These are phyloP conservation scores for Torulaspora microellipsoides DNA, from an alignment of 805 yeast genomes.

Conservation along the genomic window DNA sequence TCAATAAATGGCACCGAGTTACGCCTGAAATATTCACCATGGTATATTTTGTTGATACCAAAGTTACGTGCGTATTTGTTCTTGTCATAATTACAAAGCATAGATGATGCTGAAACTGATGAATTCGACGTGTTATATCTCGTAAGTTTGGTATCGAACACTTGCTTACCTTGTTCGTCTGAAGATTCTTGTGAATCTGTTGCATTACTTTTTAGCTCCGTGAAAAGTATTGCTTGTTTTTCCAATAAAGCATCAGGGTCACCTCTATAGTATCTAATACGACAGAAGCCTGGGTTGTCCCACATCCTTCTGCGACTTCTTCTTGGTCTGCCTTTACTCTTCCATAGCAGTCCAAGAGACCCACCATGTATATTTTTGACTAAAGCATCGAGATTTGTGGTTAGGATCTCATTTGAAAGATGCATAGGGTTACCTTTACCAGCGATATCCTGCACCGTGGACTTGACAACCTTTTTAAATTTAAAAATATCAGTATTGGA, in stretches of 20 bases:
- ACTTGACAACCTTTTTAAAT: slow-evolving; percentile 62
- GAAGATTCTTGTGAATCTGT: slow-evolving; percentile 9
- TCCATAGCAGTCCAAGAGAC: slow-evolving; percentile 43
- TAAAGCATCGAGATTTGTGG: slow-evolving; percentile 36
- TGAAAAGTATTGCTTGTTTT: slow-evolving; percentile 11
- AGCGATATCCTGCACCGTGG: slow-evolving; percentile 64
- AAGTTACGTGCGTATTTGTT: slow-evolving; percentile 16
- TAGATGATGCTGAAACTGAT: slow-evolving; percentile 22
- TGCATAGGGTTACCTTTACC: slow-evolving; percentile 37
- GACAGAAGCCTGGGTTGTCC: slow-evolving; percentile 16
- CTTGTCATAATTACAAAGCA: slow-evolving; percentile 27
- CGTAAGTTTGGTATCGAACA: slow-evolving; percentile 10
- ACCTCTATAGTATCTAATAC: slow-evolving; percentile 21
- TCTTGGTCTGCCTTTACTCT: slow-evolving; percentile 44
- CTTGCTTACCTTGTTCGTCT: slow-evolving; percentile 12
- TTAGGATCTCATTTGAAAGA: slow-evolving; percentile 37
- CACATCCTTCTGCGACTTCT: slow-evolving; percentile 17
- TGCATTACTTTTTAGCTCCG: slow-evolving; percentile 10
- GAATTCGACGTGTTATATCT: slow-evolving; percentile 21
- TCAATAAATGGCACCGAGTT: slow-evolving; percentile 22
- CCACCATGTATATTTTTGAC: slow-evolving; percentile 33
- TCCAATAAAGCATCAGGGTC: slow-evolving; percentile 19
- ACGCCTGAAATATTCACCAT: slow-evolving; percentile 26
- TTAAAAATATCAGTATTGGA: slow-evolving; percentile 44
- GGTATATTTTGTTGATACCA: slow-evolving; percentile 19